Base-by-base conservation (phyloP, 1,284 basidiomycete species). In the Chalciporus sp. region DNA sequence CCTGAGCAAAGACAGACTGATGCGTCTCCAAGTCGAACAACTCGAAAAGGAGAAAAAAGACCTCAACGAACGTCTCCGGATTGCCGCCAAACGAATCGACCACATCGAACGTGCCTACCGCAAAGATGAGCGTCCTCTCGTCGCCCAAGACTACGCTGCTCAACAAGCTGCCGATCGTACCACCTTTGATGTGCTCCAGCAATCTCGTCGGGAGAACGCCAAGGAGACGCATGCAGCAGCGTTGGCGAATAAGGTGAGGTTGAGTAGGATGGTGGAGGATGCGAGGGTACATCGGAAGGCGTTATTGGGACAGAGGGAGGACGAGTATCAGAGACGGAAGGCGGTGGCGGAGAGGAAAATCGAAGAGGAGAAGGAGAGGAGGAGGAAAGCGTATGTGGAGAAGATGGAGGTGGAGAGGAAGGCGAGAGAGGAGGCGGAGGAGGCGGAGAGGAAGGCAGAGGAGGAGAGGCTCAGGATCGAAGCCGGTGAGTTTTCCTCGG, bases 1-100 rank as follows among this genome's bases (percentile, higher is more conserved):
- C 49, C 79, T 95, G 60, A 94, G 94, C 72, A 95, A 94, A 9
- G 88, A 93, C 66, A 87, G 88, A 59, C 84, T 99, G 58, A 92
- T 98, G 70, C 85, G 85, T 50, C 84, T 98, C 63, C 94, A 98
- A 72, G 94, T 98, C 49, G 87, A 93, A 63, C 94, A 97, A 68
- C 81, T 97, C 52, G 95, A 98, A 76, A 98, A 97, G 76, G 96
- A 98, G 77, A 97, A 97, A 83, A 89, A 87, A 64, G 92, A 95
- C 63, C 79, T 94, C 60, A 84, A 82, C 59, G 92, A 95, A 66
- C 85, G 89, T 26, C 80, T 98, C 56, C 88, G 94, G 35, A 84
- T 95, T 60, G 83, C 92, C 51, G 74, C 88, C 53, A 98, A 98
- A 76, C 90, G 94, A 29, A 86, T 98, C 65, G 96, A 99, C 69